A percentile compares a stretch with the other conserved stretches of the same genome.
Evolutionary conservation across 495 filamentous ascomycete genomes (phyloP).

Genomic region (Filosporella fistucella): DNA sequence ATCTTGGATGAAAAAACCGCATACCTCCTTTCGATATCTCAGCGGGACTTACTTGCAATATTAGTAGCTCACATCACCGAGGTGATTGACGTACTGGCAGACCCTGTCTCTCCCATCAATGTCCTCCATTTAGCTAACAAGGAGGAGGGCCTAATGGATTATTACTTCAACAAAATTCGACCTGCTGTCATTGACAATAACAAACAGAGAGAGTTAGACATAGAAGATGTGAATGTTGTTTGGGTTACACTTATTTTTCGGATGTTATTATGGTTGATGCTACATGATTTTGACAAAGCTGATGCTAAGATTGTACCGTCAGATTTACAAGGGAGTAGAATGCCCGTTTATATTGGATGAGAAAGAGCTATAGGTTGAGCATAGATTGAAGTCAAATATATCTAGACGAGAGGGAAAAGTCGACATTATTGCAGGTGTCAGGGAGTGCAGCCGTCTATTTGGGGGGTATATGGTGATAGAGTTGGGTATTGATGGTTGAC

Average conservation of each 20-base stretch:
- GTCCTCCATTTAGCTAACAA: conserved; percentile 33
- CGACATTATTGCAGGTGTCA: too few relatives aligned
- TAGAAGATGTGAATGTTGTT: conserved; percentile 26
- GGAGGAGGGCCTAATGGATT: conserved; percentile 34
- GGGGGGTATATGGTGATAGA: too few relatives aligned
- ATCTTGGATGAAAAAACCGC: conserved; percentile 28
- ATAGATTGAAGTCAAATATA: too few relatives aligned
- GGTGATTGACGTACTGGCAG: conserved; percentile 17
- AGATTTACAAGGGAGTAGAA: conserved; percentile 39
- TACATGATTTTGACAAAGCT: conserved; percentile 45
- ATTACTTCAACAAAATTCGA: conserved; percentile 36
- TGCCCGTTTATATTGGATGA: conserved; percentile 42
- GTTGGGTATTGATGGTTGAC: too few relatives aligned
- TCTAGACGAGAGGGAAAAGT: too few relatives aligned
- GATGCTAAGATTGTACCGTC: conserved; percentile 43
- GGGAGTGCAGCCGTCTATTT: too few relatives aligned
- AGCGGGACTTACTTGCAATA: conserved; percentile 18
- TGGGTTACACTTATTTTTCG: conserved; percentile 45
- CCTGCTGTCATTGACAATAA: conserved; percentile 25
- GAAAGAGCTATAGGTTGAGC: too few relatives aligned
- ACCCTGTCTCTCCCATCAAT: conserved; percentile 19
- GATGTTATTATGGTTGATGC: conserved; percentile 47
- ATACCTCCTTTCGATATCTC: conserved; percentile 20
- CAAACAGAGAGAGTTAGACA: conserved; percentile 2
- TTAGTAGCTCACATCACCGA: conserved; percentile 20